Percentiles rank a stretch among this genome's conserved stretches.
Evolutionary conservation across 2,329 filamentous ascomycete species (phyloP).

Genomic region (Ceratocystis ficicola): DNA sequence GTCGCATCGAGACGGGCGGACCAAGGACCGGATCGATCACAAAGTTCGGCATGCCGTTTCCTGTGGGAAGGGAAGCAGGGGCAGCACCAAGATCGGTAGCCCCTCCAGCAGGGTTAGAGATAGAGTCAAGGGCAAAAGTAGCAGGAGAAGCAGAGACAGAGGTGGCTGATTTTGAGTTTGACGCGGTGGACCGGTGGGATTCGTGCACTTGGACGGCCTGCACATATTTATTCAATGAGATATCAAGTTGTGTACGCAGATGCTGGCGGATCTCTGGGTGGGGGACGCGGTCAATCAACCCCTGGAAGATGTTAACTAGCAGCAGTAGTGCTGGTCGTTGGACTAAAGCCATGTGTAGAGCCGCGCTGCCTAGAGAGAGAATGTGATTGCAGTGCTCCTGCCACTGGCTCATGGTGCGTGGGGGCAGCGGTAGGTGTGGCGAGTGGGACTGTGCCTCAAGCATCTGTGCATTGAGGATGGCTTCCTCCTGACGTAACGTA

Average conservation of each 20-base stretch:
- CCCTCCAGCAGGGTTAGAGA: background rate
- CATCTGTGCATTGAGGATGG: constrained; percentile 38
- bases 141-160: background rate
- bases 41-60: background rate
- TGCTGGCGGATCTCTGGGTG: constrained; percentile 39
- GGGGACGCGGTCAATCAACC: constrained; percentile 40
- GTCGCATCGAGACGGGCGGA: constrained; percentile 17
- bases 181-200: background rate
- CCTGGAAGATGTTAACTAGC: constrained; percentile 39
- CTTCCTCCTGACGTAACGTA: constrained; percentile 62
- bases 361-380: constrained; percentile 39
- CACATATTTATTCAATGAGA: constrained; percentile 32
- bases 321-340: constrained; percentile 39
- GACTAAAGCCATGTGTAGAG: constrained; percentile 36
- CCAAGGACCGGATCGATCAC: constrained; percentile 8
- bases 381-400: constrained; percentile 32
- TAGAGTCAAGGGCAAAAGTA: background rate
- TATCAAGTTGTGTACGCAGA: constrained; percentile 39
- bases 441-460: constrained; percentile 20
- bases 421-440: background rate
- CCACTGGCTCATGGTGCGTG: constrained; percentile 11
- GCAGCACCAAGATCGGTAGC: background rate
- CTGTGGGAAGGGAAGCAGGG: background rate
- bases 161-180: background rate
- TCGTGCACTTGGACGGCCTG: constrained; percentile 3